Evolutionary conservation across 306 rosid species (phyloP).

Genomic region (Cicer cuneatum): DNA sequence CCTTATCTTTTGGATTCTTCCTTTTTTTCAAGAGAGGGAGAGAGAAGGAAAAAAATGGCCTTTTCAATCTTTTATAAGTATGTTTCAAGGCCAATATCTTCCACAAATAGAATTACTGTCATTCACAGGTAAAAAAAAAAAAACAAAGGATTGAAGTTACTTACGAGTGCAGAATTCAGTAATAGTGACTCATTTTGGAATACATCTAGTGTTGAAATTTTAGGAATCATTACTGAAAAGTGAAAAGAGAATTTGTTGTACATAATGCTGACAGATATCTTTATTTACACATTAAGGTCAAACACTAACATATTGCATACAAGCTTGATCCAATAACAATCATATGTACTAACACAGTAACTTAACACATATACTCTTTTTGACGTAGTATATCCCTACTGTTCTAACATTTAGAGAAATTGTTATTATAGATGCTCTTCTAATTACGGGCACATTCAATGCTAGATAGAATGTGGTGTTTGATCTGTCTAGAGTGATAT

Average conservation of each 20-base stretch:
- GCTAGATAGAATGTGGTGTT: slow-evolving; percentile 29
- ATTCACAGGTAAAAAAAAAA: slow-evolving; percentile 16
- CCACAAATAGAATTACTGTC: background rate
- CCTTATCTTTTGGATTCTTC: background rate
- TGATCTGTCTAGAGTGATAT: slow-evolving; percentile 14
- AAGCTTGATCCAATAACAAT: background rate
- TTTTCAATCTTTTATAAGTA: background rate
- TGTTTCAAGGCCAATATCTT: background rate
- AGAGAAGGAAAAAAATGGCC: background rate
- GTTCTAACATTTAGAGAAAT: slow-evolving; percentile 3
- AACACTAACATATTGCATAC: background rate
- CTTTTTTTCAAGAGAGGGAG: background rate
- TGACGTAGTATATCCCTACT: background rate
- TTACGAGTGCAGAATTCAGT: slow-evolving; percentile 6
- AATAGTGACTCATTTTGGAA: background rate
- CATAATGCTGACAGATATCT: slow-evolving; percentile 16
- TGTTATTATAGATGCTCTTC: slow-evolving; percentile 14
- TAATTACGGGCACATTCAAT: background rate
- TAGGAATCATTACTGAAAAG: background rate
- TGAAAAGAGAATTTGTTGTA: background rate
- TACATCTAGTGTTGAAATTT: slow-evolving; percentile 10
- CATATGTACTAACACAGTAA: slow-evolving; percentile 18
- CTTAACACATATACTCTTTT: background rate
- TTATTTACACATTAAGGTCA: slow-evolving; percentile 17
- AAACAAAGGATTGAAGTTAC: slow-evolving; percentile 22